Evolutionary conservation across 2,329 filamentous ascomycete genomes (phyloP).

Genomic region (Microcyclospora pomicola): DNA sequence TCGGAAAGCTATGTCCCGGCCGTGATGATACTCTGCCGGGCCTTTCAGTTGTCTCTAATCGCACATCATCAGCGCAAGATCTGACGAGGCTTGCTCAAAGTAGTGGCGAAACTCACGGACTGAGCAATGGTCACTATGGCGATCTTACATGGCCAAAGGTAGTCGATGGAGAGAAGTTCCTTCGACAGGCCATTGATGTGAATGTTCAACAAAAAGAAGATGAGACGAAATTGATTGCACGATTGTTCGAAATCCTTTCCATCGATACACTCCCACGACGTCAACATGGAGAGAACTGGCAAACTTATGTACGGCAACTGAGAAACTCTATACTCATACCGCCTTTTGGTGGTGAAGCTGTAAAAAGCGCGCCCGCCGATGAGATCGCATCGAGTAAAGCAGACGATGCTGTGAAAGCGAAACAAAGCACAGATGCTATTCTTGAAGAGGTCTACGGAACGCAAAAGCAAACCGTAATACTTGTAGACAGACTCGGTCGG

Average conservation of each 20-base stretch:
- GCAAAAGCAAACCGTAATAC: conserved; percentile 48
- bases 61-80: conserved; percentile 38
- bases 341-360: conserved; percentile 35
- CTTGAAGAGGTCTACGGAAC: conserved; percentile 44
- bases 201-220: conserved; percentile 29
- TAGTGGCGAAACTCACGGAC: conserved; percentile 39
- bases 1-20: conserved; percentile 33
- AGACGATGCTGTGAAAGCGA: conserved; percentile 9
- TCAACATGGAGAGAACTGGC: conserved; percentile 35
- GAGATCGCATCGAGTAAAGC: conserved; percentile 26
- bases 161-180: conserved; percentile 40
- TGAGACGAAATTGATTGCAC: conserved; percentile 37
- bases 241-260: conserved; percentile 39
- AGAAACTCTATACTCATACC: conserved; percentile 49
- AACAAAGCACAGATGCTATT: background rate
- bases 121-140: conserved; percentile 48
- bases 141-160: conserved; percentile 51
- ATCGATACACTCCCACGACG: conserved; percentile 42
- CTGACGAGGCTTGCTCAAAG: conserved; percentile 38
- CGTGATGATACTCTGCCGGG: conserved; percentile 16
- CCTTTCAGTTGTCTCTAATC: conserved; percentile 49
- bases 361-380: conserved; percentile 26
- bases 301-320: conserved; percentile 42
- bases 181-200: conserved; percentile 35
- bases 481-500: conserved; percentile 41